Evolutionary conservation across 805 yeast genomes (phyloP).

Genomic region (Ogataea ramenticola): DNA sequence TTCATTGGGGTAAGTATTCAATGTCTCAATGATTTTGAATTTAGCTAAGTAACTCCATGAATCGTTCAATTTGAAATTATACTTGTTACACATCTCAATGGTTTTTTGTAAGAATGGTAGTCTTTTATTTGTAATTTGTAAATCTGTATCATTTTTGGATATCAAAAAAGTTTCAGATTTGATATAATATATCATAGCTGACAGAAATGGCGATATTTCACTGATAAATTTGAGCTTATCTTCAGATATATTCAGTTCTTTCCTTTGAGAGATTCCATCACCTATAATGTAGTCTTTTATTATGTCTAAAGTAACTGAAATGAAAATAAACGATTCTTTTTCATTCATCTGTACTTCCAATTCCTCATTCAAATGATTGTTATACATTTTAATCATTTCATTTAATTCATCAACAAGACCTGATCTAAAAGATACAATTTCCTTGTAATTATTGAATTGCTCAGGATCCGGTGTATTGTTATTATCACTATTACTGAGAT

Average conservation of each 20-base stretch:
- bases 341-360: background rate
- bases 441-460: background rate
- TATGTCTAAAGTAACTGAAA: background rate
- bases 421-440: background rate
- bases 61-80: background rate
- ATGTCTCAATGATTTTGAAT: background rate
- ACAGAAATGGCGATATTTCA: constrained; percentile 18
- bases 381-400: background rate
- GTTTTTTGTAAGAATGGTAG: constrained; percentile 12
- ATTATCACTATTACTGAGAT: background rate
- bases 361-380: background rate
- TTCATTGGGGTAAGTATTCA: constrained; percentile 1
- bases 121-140: constrained; percentile 11
- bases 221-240: constrained; percentile 4
- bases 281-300: background rate
- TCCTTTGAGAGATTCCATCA: background rate
- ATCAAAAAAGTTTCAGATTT: constrained; percentile 9
- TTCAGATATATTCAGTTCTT: background rate
- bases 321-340: background rate
- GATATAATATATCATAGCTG: constrained; percentile 18
- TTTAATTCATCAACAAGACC: background rate
- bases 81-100: background rate
- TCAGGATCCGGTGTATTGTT: background rate
- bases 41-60: background rate
- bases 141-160: constrained; percentile 7